Percentiles rank a stretch among this genome's conserved stretches.
phyloP scores from a whole-genome alignment of 225 moss, liverwort and hornwort species.

The Pseudisothecium myosuroides region DNA sequence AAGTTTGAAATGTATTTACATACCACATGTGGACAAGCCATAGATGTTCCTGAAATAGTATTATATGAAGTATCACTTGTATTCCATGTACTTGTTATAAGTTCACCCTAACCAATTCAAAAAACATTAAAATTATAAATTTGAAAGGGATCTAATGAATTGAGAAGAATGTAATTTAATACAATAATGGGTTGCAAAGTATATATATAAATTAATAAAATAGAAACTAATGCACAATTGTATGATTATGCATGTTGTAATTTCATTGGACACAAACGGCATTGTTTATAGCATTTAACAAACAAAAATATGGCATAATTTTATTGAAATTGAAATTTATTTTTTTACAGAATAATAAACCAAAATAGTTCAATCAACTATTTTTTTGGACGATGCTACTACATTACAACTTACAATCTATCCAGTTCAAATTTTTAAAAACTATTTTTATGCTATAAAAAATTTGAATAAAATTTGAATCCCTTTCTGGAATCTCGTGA shows the following conservation, averaged over 20 bases:
- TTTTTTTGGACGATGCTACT: not conserved
- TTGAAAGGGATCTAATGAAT: not conserved
- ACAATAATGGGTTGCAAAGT: not conserved
- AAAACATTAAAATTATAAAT: not conserved
- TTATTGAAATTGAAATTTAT: too few relatives aligned
- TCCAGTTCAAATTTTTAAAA: not conserved
- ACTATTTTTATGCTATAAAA: not conserved
- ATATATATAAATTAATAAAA: not conserved
- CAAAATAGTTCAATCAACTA: not conserved
- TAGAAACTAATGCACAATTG: too few relatives aligned
- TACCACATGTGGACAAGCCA: constrained; percentile 99
- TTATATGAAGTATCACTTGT: constrained; percentile 41
- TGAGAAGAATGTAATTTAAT: not conserved
- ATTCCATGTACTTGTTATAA: constrained; percentile 70
- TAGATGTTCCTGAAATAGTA: constrained; percentile 82
- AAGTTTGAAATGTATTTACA: not conserved
- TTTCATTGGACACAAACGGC: not conserved
- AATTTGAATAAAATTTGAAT: not conserved
- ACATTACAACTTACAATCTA: not conserved
- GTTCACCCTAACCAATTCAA: constrained; percentile 47
- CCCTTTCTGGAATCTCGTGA: accelerated
- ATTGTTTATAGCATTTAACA: not conserved
- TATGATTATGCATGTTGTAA: not conserved
- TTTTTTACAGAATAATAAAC: too few relatives aligned
- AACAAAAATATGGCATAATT: not conserved